phyloP scores from a whole-genome alignment of 352 stramenopile species.

The Phytophthora colocasiae region DNA sequence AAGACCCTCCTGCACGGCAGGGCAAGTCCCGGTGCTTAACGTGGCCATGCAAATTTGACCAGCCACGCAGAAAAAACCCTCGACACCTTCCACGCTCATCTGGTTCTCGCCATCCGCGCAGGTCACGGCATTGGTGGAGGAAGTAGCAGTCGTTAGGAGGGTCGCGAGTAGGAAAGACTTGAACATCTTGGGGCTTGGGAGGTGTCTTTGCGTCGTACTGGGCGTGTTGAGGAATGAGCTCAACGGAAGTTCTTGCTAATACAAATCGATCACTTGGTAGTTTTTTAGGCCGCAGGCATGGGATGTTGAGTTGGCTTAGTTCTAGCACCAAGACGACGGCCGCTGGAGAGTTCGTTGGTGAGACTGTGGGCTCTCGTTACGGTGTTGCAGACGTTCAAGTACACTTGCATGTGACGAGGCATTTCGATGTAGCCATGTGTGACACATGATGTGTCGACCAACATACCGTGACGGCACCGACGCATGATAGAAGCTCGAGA shows the following conservation, averaged over 20 bases:
- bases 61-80: slow-evolving; percentile 39
- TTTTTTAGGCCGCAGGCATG: slow-evolving; percentile 1
- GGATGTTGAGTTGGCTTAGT: slow-evolving; percentile 1
- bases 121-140: slow-evolving; percentile 14
- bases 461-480: slow-evolving; percentile 20
- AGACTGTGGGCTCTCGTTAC: slow-evolving; percentile 1
- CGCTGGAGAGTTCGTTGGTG: background rate
- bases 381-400: background rate
- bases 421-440: slow-evolving; percentile 19
- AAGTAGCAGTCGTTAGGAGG: slow-evolving; percentile 23
- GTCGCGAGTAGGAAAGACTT: slow-evolving; percentile 42
- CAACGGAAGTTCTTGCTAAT: background rate
- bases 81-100: slow-evolving; percentile 45
- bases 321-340: too few relatives aligned
- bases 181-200: slow-evolving; percentile 21
- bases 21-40: slow-evolving; percentile 33
- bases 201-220: slow-evolving; percentile 9
- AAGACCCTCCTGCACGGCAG: slow-evolving; percentile 31
- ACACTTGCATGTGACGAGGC: slow-evolving; percentile 9
- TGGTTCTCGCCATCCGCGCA: slow-evolving; percentile 31
- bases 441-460: slow-evolving; percentile 5
- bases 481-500: slow-evolving; percentile 4
- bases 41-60: slow-evolving; percentile 36
- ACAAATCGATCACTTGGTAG: background rate
- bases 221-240: slow-evolving; percentile 29